Base-by-base conservation (phyloP, 495 filamentous ascomycete genomes). In the Clohesyomyces aquaticus region DNA sequence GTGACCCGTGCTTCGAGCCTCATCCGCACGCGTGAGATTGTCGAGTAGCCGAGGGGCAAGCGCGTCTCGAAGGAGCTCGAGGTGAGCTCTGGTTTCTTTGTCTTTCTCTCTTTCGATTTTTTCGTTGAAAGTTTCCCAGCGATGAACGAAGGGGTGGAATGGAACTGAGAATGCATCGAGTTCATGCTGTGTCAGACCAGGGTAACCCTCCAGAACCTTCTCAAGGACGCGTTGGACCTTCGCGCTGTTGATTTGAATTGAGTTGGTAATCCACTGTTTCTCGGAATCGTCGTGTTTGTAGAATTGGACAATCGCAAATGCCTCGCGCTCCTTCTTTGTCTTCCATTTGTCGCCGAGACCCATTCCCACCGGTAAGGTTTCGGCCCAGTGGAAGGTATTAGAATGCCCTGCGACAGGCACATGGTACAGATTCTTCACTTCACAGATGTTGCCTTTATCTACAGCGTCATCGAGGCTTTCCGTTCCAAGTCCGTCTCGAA, bases 121-220 rank as follows among this genome's bases (percentile, higher is more conserved):
- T 28, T 78, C 79, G 18, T 74, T 55, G 43, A 91, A 77, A 28
- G 78, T 73, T 4, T 76, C 69, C 87, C 87, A 91, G 18, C 87
- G 80, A 73, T 90, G 83, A 29, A 89, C 79, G 46, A 90, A 81
- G 0, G 83, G 81, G 68, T 81, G 71, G 71, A 88, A 89, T 0
- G 85, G 85, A 0, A 75, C 75, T 19, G 71, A 71, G 68, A 89
- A 87, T 46, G 81, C 79, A 1, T 2, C 81, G 78, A 53, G 82
- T 74, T 19, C 88, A 71, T 21, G 75, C 80, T 38, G 82, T 78
- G 0, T 85, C 85, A 22, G 88, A 77, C 27, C 87, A 1, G 85
- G 83, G 67, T 88, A 90, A 12, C 80, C 82, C 27, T 78, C 75
- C 46, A 89, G 74, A 10, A 87, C 79, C 19, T 77, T 77, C 21